phyloP scores from a whole-genome alignment of 139 green algal genomes.

The Coelastrella sp. region DNA sequence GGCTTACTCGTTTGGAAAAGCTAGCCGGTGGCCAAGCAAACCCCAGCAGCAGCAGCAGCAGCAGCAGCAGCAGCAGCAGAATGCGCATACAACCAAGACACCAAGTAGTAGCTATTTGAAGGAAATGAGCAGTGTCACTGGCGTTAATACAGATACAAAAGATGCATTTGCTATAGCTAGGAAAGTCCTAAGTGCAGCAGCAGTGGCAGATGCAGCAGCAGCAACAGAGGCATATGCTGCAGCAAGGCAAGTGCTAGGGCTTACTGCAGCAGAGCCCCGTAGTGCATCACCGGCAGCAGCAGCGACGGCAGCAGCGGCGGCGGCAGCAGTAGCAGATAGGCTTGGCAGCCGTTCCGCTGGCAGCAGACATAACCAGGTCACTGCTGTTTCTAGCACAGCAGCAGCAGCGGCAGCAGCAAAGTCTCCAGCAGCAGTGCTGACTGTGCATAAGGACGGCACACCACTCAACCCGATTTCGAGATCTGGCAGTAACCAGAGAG shows the following conservation, averaged over 20 bases:
- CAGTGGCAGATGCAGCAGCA: slow-evolving; percentile 9
- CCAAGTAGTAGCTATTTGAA: not conserved
- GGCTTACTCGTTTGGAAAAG: not conserved
- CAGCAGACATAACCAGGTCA: too few species aligned
- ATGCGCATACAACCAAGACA: not conserved
- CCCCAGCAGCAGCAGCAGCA: not conserved
- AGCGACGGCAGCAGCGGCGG: not conserved
- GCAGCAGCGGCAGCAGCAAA: not conserved
- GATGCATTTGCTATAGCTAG: slow-evolving; percentile 10
- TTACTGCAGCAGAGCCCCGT: not conserved
- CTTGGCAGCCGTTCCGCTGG: not conserved
- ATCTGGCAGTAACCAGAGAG: too few species aligned
- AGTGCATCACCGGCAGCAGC: not conserved
- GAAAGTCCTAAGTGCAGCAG: not conserved
- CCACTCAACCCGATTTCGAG: not conserved
- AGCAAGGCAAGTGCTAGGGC: not conserved
- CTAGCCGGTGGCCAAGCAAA: not conserved
- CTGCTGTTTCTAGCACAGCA: not conserved
- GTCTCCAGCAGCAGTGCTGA: not conserved
- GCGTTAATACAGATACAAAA: not conserved
- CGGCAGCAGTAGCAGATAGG: not conserved
- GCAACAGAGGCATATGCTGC: slow-evolving; percentile 21
- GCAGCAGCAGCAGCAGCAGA: not conserved
- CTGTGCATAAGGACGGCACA: not conserved
- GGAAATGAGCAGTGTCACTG: too few species aligned